A percentile compares a stretch with the other conserved stretches of the same genome.
These are phyloP conservation scores for Curvularia verruculosa DNA, from an alignment of 2,329 filamentous ascomycete species.

Conservation along the genomic window DNA sequence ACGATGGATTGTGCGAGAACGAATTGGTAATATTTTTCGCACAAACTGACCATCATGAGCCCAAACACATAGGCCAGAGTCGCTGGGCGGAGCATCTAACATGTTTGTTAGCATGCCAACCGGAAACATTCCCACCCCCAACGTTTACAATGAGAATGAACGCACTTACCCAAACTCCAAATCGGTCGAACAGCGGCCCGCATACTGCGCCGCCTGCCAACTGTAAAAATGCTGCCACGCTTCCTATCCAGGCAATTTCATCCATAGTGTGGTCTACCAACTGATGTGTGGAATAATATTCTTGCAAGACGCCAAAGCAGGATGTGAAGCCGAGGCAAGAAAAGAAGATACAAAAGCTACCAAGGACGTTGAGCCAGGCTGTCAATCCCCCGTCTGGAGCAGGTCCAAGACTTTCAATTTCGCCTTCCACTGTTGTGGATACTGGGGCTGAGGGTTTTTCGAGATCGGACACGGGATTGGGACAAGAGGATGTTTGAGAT, in stretches of 20 bases:
- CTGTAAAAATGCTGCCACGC: slow-evolving; percentile 53
- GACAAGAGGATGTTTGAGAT: not conserved
- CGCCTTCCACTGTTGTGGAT: not conserved
- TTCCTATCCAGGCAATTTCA: slow-evolving; percentile 54
- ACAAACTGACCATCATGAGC: slow-evolving; percentile 65
- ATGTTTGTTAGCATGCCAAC: slow-evolving; percentile 52
- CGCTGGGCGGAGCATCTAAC: slow-evolving; percentile 58
- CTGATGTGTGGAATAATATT: not conserved
- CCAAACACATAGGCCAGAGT: slow-evolving; percentile 60
- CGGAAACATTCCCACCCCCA: not conserved
- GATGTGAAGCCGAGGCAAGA: not conserved
- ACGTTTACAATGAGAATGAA: not conserved
- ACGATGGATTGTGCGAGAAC: slow-evolving; percentile 58
- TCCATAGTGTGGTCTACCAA: slow-evolving; percentile 22
- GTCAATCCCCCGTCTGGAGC: not conserved
- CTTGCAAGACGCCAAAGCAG: not conserved
- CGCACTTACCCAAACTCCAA: slow-evolving; percentile 48
- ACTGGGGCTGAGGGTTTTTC: not conserved
- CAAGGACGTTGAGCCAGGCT: not conserved
- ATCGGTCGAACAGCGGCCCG: slow-evolving; percentile 65
- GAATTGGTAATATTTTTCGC: slow-evolving; percentile 57
- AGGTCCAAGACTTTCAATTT: not conserved
- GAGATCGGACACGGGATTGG: not conserved
- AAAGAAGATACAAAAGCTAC: not conserved
- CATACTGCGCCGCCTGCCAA: slow-evolving; percentile 62